Evolutionary conservation across 176 grass and related monocot genomes (phyloP), one percentile per base, ranked within the genome.

Genomic region (Otatea glauca): DNA sequence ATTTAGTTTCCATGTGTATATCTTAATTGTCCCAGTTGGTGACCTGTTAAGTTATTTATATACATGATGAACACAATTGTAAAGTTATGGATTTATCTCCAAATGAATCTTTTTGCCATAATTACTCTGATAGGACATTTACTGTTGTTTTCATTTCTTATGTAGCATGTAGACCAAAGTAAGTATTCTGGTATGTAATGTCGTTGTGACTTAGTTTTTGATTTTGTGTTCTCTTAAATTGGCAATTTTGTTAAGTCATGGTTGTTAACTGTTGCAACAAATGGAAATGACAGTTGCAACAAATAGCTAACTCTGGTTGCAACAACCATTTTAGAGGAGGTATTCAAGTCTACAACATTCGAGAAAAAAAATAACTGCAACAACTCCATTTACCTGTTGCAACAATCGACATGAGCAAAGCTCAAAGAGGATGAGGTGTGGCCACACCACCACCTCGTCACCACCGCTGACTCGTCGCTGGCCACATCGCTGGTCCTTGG

Each of bases 21-120:
- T 44, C 13, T 27, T 77, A 6, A n/a, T 39, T 42, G 37, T 58
- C 44, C 5, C 6, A 21, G 35, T 13, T 56, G 37, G 27, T 44
- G 65, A 5, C 62, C 32, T 41, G 16, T 20, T 75, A 35, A 50
- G 9, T 41, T 43, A n/a, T 21, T 25, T 65, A 20, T 9, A 37
- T 79, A 86, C 55, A 74, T 78, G 88, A 90, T 81, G 79, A 87
- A 83, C 27, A 59, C 5, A 53, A n/a, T 66, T n/a, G 59, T 16
- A 51, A 73, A 78, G 88, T 72, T 90, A 86, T 86, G 88, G 88
- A 74, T 68, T 89, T 77, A 69, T 83, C 20, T 90, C 88, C 83
- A 90, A 75, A 82, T 86, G 88, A 90, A 82, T 78, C 83, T 68
- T 73, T 27, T 82, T 66, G 83, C 82, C 88, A 90, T 86, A 90